phyloP scores from a whole-genome alignment of 2,329 filamentous ascomycete genomes.

The Aspergillus tubingensis region DNA sequence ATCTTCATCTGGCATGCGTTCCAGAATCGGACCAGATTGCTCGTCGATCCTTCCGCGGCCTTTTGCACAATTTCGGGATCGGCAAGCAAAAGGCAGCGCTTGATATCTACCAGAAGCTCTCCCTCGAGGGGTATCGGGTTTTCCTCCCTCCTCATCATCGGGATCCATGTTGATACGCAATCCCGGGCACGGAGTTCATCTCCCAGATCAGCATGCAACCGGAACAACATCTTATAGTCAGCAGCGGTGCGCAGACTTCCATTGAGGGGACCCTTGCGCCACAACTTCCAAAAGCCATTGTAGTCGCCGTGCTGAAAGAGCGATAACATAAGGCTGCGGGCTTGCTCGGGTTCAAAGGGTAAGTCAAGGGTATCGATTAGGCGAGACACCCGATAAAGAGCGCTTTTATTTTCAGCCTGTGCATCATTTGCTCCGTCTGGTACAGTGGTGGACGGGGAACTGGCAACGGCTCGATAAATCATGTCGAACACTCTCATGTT shows the following conservation, averaged over 20 bases:
- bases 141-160: conserved; percentile 60
- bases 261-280: conserved; percentile 58
- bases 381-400: conserved; percentile 26
- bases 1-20: conserved; percentile 21
- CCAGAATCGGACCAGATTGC: conserved; percentile 26
- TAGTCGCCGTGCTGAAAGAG: conserved; percentile 51
- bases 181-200: conserved; percentile 49
- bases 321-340: conserved; percentile 34
- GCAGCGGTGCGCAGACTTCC: conserved; percentile 50
- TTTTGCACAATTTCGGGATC: conserved; percentile 53
- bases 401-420: background rate
- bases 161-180: conserved; percentile 56
- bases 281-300: conserved; percentile 62
- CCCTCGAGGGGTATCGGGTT: conserved; percentile 51
- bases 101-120: conserved; percentile 51
- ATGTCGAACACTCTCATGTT: conserved; percentile 51
- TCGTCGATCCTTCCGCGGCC: conserved; percentile 19
- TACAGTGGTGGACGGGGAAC: conserved; percentile 42
- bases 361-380: conserved; percentile 32
- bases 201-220: conserved; percentile 48
- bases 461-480: conserved; percentile 42
- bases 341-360: conserved; percentile 31
- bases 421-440: background rate
- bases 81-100: conserved; percentile 57
- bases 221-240: conserved; percentile 60